Conservation (phyloP, 1,284 basidiomycete genomes). For the Moesziomyces parantarcticus region DNA sequence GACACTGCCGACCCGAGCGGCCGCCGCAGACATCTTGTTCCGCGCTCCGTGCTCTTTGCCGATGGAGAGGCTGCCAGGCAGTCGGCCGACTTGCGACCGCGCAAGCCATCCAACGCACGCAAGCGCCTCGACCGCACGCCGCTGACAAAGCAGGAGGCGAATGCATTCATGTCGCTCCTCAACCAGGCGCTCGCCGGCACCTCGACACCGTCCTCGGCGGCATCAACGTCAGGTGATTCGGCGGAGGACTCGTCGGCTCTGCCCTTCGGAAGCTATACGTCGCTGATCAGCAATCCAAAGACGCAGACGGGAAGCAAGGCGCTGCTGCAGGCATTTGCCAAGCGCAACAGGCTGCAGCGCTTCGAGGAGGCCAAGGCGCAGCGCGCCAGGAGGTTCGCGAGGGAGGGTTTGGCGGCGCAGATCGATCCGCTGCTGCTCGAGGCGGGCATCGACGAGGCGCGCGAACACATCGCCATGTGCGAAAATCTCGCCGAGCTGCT, state of each 20-base stretch:
- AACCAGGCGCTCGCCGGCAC: slow-evolving; percentile 30
- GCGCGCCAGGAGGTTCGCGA: slow-evolving; percentile 17
- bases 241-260: slow-evolving; percentile 6
- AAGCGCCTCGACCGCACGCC: slow-evolving; percentile 33
- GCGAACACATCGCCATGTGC: slow-evolving; percentile 40
- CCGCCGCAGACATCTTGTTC: slow-evolving; percentile 17
- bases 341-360: slow-evolving; percentile 22
- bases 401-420: slow-evolving; percentile 41
- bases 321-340: slow-evolving; percentile 35
- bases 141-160: slow-evolving; percentile 39
- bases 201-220: slow-evolving; percentile 1
- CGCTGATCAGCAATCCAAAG: slow-evolving; percentile 26
- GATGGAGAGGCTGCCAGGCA: slow-evolving; percentile 22
- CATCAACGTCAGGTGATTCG: neutral
- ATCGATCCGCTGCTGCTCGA: slow-evolving; percentile 36
- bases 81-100: slow-evolving; percentile 19
- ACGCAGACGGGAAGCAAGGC: slow-evolving; percentile 20
- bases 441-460: slow-evolving; percentile 49
- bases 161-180: slow-evolving; percentile 39
- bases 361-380: slow-evolving; percentile 24
- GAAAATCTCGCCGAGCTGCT: slow-evolving; percentile 42
- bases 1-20: slow-evolving; percentile 2
- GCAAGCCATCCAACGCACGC: slow-evolving; percentile 6
- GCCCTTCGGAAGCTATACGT: slow-evolving; percentile 43
- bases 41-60: slow-evolving; percentile 43